phyloP scores from a whole-genome alignment of 192 early-diverging fungal species.

The Entomortierella parvispora region DNA sequence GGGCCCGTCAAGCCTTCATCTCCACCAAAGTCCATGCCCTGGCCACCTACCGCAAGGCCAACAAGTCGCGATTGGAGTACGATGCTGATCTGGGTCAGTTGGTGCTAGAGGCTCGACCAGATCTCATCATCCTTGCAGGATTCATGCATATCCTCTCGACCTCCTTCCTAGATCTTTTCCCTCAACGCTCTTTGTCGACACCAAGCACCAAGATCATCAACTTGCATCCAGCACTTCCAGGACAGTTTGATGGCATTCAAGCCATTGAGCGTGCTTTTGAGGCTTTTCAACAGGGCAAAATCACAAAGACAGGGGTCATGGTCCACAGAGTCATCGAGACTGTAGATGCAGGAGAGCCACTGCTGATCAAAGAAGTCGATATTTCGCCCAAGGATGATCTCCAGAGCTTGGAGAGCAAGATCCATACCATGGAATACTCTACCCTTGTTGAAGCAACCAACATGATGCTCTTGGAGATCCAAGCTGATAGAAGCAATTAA shows the following conservation, averaged over 20 bases:
- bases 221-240: slow-evolving; percentile 94
- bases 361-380: slow-evolving; percentile 76
- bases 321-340: slow-evolving; percentile 94
- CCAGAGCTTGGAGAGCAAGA: slow-evolving; percentile 80
- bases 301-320: slow-evolving; percentile 77
- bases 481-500: too few species aligned
- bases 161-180: too few species aligned
- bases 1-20: slow-evolving; percentile 80
- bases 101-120: slow-evolving; percentile 67
- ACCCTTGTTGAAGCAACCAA: slow-evolving; percentile 82
- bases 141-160: slow-evolving; percentile 94
- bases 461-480: slow-evolving; percentile 50
- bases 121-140: slow-evolving; percentile 89
- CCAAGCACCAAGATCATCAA: slow-evolving; percentile 83
- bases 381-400: slow-evolving; percentile 78
- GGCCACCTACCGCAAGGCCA: slow-evolving; percentile 80
- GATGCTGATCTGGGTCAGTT: slow-evolving; percentile 80
- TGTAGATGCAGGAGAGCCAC: slow-evolving; percentile 90
- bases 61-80: slow-evolving; percentile 84
- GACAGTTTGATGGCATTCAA: slow-evolving; percentile 91
- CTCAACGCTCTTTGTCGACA: slow-evolving; percentile 71
- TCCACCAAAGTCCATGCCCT: slow-evolving; percentile 80
- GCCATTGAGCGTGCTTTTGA: slow-evolving; percentile 91
- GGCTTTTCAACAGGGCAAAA: slow-evolving; percentile 77
- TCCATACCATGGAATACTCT: slow-evolving; percentile 86